phyloP scores from a whole-genome alignment of 345 rosid species.

The Brassica napus region DNA sequence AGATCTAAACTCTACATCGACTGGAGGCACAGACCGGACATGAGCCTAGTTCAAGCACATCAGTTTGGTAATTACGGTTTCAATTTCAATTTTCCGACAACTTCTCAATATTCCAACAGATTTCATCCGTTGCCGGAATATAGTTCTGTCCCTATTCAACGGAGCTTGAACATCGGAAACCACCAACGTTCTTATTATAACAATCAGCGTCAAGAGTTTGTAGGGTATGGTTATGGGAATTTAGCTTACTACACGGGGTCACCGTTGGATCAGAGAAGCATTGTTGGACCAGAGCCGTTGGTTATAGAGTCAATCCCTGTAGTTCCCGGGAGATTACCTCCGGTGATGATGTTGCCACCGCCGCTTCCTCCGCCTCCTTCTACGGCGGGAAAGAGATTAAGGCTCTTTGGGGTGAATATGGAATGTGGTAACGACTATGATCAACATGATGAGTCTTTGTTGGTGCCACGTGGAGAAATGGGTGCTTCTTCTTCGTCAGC shows the following conservation, averaged over 20 bases:
- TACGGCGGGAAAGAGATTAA: constrained; percentile 69
- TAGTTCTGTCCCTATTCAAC: constrained; percentile 25
- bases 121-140: constrained; percentile 46
- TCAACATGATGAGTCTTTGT: constrained; percentile 31
- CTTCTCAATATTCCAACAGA: constrained; percentile 48
- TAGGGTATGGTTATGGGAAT: constrained; percentile 46
- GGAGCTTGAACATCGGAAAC: constrained; percentile 34
- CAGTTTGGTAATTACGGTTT: constrained; percentile 36
- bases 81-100: constrained; percentile 44
- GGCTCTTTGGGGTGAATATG: constrained; percentile 96
- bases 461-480: constrained; percentile 31
- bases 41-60: constrained; percentile 35
- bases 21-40: constrained; percentile 65
- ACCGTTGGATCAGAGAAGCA: constrained; percentile 43
- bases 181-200: constrained; percentile 37
- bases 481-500: constrained; percentile 41
- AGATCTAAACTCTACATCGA: constrained; percentile 60
- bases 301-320: constrained; percentile 69
- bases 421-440: constrained; percentile 50
- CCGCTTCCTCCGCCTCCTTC: constrained; percentile 32
- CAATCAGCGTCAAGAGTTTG: constrained; percentile 39
- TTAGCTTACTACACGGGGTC: constrained; percentile 51
- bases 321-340: constrained; percentile 37
- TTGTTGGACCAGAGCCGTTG: constrained; percentile 41
- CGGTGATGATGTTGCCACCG: constrained; percentile 28